phyloP scores from a whole-genome alignment of 805 yeast species.

The Saccharomyces paradoxus region DNA sequence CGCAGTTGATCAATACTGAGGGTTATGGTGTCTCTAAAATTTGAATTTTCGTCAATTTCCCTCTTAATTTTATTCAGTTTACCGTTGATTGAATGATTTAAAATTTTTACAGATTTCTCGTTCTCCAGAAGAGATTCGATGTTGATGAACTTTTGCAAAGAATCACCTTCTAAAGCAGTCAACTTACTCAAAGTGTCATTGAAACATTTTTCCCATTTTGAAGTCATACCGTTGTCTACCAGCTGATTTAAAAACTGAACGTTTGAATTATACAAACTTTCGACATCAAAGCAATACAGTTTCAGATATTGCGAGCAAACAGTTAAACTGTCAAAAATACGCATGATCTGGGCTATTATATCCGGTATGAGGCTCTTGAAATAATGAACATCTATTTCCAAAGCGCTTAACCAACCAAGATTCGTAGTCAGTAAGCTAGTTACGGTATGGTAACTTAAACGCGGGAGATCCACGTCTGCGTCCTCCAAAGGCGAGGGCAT shows the following conservation, averaged over 20 bases:
- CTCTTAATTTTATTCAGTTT: conserved; percentile 14
- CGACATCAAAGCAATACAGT: conserved; percentile 42
- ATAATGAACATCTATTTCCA: conserved; percentile 35
- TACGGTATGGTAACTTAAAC: conserved; percentile 15
- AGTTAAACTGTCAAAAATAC: conserved; percentile 39
- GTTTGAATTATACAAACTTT: conserved; percentile 36
- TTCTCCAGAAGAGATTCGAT: conserved; percentile 2
- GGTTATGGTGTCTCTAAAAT: conserved; percentile 7
- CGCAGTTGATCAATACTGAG: conserved; percentile 6
- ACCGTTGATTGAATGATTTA: conserved; percentile 10
- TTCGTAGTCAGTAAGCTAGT: conserved; percentile 36
- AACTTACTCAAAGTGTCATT: conserved; percentile 14
- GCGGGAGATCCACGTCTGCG: conserved; percentile 2
- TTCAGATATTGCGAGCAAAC: conserved; percentile 44
- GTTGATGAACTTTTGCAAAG: conserved; percentile 15
- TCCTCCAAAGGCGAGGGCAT: conserved; percentile 29
- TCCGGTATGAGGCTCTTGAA: conserved; percentile 26
- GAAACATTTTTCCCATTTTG: conserved; percentile 35
- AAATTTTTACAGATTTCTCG: conserved; percentile 6
- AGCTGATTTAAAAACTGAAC: conserved; percentile 34
- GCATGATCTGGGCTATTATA: conserved; percentile 31
- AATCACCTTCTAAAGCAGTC: conserved; percentile 8
- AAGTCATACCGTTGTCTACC: conserved; percentile 35
- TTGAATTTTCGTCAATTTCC: conserved; percentile 12
- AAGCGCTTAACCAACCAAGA: conserved; percentile 45